Percentiles rank a stretch among this genome's conserved stretches.
These are phyloP conservation scores for Dictyostelium brefeldianum DNA, from an alignment of 78 protist genomes.

Conservation along the genomic window DNA sequence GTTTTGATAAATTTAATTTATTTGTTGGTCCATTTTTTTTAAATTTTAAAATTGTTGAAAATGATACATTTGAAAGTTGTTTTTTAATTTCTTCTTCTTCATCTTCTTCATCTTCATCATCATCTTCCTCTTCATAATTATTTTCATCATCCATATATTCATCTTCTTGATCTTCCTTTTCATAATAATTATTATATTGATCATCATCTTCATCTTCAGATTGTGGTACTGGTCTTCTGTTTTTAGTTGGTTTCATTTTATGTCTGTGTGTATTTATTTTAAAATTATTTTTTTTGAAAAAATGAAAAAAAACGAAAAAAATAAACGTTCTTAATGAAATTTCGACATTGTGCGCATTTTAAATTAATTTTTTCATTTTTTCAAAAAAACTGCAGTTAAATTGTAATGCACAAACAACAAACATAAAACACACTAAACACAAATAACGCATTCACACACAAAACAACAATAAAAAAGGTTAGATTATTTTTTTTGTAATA, in stretches of 20 bases:
- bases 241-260: background rate
- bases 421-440: too few species aligned
- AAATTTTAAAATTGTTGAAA: conserved; percentile 14
- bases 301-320: too few species aligned
- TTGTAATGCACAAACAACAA: too few species aligned
- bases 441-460: too few species aligned
- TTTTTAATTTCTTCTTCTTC: conserved; percentile 48
- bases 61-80: conserved; percentile 40
- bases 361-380: too few species aligned
- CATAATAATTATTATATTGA: background rate
- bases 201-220: background rate
- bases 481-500: too few species aligned
- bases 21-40: conserved; percentile 6
- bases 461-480: too few species aligned
- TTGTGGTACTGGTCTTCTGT: background rate
- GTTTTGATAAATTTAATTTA: background rate
- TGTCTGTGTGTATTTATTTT: background rate
- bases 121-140: conserved; percentile 5
- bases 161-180: background rate
- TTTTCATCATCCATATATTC: background rate
- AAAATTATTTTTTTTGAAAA: background rate
- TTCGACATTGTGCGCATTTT: too few species aligned
- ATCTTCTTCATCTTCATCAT: background rate
- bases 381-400: too few species aligned
- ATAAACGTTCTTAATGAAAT: too few species aligned